Conservation (phyloP, 2,329 filamentous ascomycete species). For the Aureobasidium sp. region DNA sequence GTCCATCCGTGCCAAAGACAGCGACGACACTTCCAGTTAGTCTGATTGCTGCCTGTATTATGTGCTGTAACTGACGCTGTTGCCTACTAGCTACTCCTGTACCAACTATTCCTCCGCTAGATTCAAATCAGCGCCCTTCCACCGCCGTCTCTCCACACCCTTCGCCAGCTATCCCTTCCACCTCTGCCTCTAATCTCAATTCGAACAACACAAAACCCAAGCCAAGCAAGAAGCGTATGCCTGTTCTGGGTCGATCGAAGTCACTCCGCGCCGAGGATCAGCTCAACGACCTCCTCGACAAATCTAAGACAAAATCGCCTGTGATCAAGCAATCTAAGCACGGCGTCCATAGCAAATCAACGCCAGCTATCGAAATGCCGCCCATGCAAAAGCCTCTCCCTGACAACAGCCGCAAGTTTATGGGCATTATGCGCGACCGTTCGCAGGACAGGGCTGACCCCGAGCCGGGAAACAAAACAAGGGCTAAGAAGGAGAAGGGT, state of each 20-base stretch:
- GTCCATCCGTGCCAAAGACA: slow-evolving; percentile 6
- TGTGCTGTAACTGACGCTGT: not conserved
- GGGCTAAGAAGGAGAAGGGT: slow-evolving; percentile 13
- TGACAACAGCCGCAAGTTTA: slow-evolving; percentile 58
- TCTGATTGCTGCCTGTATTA: not conserved
- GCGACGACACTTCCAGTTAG: not conserved
- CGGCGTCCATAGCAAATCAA: slow-evolving; percentile 2
- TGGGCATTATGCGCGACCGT: slow-evolving; percentile 60
- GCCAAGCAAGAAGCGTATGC: slow-evolving; percentile 13
- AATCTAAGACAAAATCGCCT: slow-evolving; percentile 8
- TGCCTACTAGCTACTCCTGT: not conserved
- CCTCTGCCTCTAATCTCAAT: not conserved
- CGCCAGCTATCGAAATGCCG: not conserved
- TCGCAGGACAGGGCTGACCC: slow-evolving; percentile 57
- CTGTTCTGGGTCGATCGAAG: slow-evolving; percentile 13
- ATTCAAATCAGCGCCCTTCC: not conserved
- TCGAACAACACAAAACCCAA: slow-evolving; percentile 11
- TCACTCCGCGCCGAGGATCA: slow-evolving; percentile 21
- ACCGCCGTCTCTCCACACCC: slow-evolving; percentile 5
- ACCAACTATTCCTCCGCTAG: not conserved
- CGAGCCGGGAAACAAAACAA: slow-evolving; percentile 8
- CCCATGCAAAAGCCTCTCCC: slow-evolving; percentile 6
- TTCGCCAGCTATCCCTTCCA: not conserved
- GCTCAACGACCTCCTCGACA: slow-evolving; percentile 27
- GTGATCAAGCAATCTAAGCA: slow-evolving; percentile 10